A percentile compares a stretch with the other conserved stretches of the same genome.
phyloP scores from a whole-genome alignment of 768 basidiomycete genomes.

The Naganishia randhawae region DNA sequence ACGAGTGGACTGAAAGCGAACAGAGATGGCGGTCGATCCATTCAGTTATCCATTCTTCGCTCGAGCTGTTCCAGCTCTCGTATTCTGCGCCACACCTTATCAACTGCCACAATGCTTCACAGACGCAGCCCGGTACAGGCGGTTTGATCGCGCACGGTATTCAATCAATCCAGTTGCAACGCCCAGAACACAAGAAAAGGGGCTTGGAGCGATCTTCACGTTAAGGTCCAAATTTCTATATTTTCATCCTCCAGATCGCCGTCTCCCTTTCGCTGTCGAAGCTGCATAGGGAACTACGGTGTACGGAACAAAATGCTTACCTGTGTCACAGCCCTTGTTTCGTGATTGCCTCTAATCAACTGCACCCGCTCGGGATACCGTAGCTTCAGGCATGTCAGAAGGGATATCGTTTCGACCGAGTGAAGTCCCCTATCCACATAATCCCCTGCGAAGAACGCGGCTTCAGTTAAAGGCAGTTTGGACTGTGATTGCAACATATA shows the following conservation, averaged over 20 bases:
- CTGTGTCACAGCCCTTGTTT: conserved; percentile 95
- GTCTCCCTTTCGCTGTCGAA: not conserved
- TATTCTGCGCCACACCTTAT: not conserved
- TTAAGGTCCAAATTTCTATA: conserved; percentile 3
- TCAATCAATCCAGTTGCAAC: not conserved
- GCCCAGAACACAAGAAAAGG: not conserved
- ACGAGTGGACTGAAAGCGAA: not conserved
- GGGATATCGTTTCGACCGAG: conserved; percentile 96
- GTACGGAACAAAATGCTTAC: conserved; percentile 55
- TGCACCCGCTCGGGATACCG: conserved; percentile 95
- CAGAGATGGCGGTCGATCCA: not conserved
- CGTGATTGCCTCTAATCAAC: conserved; percentile 95
- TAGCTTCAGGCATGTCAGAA: conserved; percentile 92
- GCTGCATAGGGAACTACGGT: not conserved
- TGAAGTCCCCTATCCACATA: conserved; percentile 97
- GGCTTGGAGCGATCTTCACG: conserved; percentile 10
- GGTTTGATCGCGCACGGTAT: conserved; percentile 1
- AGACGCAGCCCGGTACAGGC: conserved; percentile 10
- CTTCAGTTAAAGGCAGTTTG: not conserved
- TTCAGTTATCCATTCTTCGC: conserved; percentile 25
- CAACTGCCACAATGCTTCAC: not conserved
- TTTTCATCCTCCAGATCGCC: conserved; percentile 22
- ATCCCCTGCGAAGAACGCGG: conserved; percentile 62
- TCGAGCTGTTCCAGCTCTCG: not conserved
- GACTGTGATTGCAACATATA: conserved; percentile 52